Evolutionary conservation across 108 stramenopile genomes (phyloP), one percentile per base, ranked within the genome.

Genomic region (Seminavis robusta): DNA sequence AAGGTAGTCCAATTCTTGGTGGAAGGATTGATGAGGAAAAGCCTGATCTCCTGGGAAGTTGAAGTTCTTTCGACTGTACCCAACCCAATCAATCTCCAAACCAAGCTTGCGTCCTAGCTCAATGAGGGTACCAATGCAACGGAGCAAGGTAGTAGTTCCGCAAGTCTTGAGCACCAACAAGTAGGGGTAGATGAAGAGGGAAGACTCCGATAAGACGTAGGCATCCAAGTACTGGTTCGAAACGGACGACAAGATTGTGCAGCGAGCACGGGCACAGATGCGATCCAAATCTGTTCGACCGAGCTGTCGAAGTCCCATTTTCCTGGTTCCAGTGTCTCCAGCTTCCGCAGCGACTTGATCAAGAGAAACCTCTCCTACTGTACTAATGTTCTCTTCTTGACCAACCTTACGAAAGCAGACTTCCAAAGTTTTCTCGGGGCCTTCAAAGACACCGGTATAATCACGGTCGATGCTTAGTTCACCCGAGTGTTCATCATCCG

Each of bases 81-180:
- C 97, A 36, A 99, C 74, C 99, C 99, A 99, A 63, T 98, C 95
- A 43, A 99, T 80, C 56, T 96, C 95, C 33, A 98, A 59, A 6
- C 94, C 97, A 23, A 96, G 74, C 27, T 70, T 63, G 25, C 76
- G 69, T 7, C 97, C 97, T 7, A 89, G 54, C 33, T 98, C 86
- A 69, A 99, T 83, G 38, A 99, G 73, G 15, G 74, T 65, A 25
- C 87, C 83, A 25, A 99, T 86, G 76, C 97, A 98, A 26, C 96
- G 94, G 24, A 99, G 80, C 25, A 99, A 88, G 10, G 99, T 99
- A 25, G 99, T 99, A 33, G 98, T 99, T 15, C 99, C 99, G 64
- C 99, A 99, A n/a, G 99, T 99, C 80, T 99, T 99, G 70, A 99
- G 76, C 15, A 99, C 89, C 17, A 98, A 45, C 88, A 98, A 97